Evolutionary conservation across 176 grass and related monocot genomes (phyloP).

Genomic region (Triticum urartu): DNA sequence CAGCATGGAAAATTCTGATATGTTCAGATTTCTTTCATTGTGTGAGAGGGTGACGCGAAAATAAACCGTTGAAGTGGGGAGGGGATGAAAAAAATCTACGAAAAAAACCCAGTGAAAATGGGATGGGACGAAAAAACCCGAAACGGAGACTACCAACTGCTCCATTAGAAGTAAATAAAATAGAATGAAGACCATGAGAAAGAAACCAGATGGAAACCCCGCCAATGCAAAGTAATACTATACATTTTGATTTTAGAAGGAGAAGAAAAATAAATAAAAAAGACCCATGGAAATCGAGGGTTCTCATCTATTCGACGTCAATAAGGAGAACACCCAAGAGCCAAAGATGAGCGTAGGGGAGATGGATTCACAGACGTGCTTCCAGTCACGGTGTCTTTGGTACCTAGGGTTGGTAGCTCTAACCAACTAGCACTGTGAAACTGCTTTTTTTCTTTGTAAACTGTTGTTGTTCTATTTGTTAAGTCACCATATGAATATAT

Average conservation of each 20-base stretch:
- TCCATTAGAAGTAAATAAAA: neutral
- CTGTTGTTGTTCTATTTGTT: neutral
- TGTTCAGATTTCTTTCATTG: too few relatives aligned
- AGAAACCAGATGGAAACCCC: neutral
- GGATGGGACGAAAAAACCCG: too few relatives aligned
- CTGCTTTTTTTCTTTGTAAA: neutral
- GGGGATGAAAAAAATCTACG: too few relatives aligned
- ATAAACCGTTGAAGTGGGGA: too few relatives aligned
- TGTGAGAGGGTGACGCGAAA: too few relatives aligned
- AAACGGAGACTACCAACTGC: too few relatives aligned
- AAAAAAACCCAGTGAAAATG: too few relatives aligned
- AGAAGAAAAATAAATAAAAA: neutral
- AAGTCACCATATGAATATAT: neutral
- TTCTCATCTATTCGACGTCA: neutral
- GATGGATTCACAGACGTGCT: neutral
- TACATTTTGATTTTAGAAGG: neutral
- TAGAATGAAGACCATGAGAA: neutral
- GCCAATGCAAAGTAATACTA: neutral
- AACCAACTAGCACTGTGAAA: neutral
- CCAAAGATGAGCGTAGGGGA: neutral
- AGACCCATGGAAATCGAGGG: too few relatives aligned
- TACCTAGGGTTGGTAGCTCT: neutral
- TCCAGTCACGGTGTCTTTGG: neutral
- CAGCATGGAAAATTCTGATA: too few relatives aligned
- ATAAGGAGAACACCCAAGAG: neutral